phyloP scores from a whole-genome alignment of 2,329 filamentous ascomycete genomes.

The Colletotrichum gigasporum region DNA sequence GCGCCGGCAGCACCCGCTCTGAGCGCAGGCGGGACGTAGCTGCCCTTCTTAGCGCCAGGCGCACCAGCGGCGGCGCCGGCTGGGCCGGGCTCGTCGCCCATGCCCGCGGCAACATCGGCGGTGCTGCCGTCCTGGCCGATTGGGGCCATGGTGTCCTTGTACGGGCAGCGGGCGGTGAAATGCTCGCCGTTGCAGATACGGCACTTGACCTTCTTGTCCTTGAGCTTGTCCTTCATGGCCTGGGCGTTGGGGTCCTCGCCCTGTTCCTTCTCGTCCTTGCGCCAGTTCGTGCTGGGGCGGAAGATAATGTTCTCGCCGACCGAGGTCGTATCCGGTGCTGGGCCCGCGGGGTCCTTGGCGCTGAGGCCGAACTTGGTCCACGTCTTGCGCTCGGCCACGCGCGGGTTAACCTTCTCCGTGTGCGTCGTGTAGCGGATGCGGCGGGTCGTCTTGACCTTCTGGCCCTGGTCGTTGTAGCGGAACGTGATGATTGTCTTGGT shows the following conservation, averaged over 20 bases:
- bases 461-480: conserved; percentile 89
- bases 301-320: conserved; percentile 99
- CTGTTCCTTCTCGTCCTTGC: conserved; percentile 86
- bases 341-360: conserved; percentile 84
- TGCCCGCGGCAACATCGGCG: conserved; percentile 65
- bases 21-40: conserved; percentile 94
- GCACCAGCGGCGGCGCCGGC: conserved; percentile 66
- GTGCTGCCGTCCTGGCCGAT: conserved; percentile 66
- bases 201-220: conserved; percentile 99
- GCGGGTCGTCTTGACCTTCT: conserved; percentile 97
- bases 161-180: conserved; percentile 98
- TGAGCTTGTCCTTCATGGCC: conserved; percentile 82
- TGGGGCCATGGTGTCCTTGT: conserved; percentile 99
- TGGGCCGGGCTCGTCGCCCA: conserved; percentile 57
- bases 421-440: conserved; percentile 92
- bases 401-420: conserved; percentile 94
- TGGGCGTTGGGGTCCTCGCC: conserved; percentile 77
- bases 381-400: conserved; percentile 91
- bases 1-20: conserved; percentile 72
- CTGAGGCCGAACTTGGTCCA: conserved; percentile 95
- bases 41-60: conserved; percentile 76
- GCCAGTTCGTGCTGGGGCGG: conserved; percentile 93
- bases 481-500: conserved; percentile 95
- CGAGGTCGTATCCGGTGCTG: conserved; percentile 87
- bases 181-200: conserved; percentile 99